Base-by-base conservation (phyloP, 2,329 filamentous ascomycete genomes). In the Ilyonectria destructans region DNA sequence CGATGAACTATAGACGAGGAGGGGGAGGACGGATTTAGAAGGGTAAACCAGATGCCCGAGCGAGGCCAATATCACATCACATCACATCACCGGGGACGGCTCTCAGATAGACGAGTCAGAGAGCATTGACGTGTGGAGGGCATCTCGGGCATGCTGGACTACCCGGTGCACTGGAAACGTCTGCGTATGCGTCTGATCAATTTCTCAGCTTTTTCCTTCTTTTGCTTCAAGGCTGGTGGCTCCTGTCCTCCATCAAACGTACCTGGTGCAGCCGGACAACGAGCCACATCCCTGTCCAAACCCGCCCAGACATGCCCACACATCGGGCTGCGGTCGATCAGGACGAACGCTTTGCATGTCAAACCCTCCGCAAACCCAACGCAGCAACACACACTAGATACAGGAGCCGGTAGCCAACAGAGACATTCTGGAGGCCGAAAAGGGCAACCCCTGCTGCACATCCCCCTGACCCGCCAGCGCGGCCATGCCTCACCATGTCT, bases 391-490 rank as follows among this genome's bases (percentile, higher is more conserved):
- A 17, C 33, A 46, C 43, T 21, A 23, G 23, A 52, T 26, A n/a
- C 49, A 52, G 55, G 51, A 62, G 33, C 31, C 52, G 45, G 60
- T 37, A 55, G 37, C 60, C 60, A 58, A 51, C 60, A 63, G 52
- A 63, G 43, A 56, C 54, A 43, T 21, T 19, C 37, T 15, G 43
- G 31, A 60, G 33, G 21, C 37, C 49, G 58, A 43, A 37, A 40
- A 33, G 12, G 48, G 56, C 17, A 61, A 72, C 68, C 69, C 74
- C 62, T 74, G 74, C 58, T 66, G 74, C 71, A 65, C 72, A 75
- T 75, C 72, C 74, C 74, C 74, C 74, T 74, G 72, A 64, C 69
- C 69, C 65, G 61, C 58, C 48, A 58, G 45, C 56, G 59, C 51
- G 69, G 55, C 67, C 65, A 67, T 59, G 72, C 59, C 58, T 65